phyloP scores from a whole-genome alignment of 495 filamentous ascomycete species.

The Aspergillus steynii region DNA sequence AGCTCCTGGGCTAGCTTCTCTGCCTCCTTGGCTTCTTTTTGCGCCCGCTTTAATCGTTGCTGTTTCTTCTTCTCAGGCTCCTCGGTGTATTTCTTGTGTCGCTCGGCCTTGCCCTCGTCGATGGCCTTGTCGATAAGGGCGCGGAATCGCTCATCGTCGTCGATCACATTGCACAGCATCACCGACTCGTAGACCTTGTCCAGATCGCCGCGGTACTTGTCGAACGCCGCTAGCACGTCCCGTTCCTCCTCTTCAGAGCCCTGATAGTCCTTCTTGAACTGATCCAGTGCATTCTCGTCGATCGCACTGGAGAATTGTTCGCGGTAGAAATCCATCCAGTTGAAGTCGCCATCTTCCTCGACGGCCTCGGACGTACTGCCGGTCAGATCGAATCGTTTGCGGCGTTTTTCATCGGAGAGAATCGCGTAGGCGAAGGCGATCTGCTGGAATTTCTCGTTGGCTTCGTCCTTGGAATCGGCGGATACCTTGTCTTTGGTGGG shows the following conservation, averaged over 20 bases:
- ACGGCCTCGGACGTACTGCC: conserved; percentile 82
- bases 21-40: conserved; percentile 69
- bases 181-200: conserved; percentile 73
- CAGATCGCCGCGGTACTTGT: conserved; percentile 68
- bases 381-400: conserved; percentile 82
- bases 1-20: conserved; percentile 70
- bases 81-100: conserved; percentile 65
- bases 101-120: conserved; percentile 59
- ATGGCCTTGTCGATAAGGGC: conserved; percentile 82
- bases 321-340: conserved; percentile 86
- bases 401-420: conserved; percentile 74
- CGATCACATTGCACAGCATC: conserved; percentile 79
- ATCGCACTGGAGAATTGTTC: conserved; percentile 75
- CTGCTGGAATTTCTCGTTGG: conserved; percentile 79
- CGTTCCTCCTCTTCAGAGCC: conserved; percentile 79
- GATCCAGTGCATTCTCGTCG: conserved; percentile 65
- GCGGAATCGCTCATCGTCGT: conserved; percentile 85
- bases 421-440: conserved; percentile 94
- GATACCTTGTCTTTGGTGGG: conserved; percentile 66
- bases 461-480: conserved; percentile 60
- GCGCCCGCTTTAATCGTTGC: conserved; percentile 61
- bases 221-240: conserved; percentile 76
- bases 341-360: conserved; percentile 74
- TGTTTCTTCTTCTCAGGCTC: conserved; percentile 67
- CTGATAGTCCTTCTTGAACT: conserved; percentile 76